Percentiles rank a stretch among this genome's conserved stretches.
Conservation (phyloP, 2,329 filamentous ascomycete genomes). For the Ophiostoma perfectum region DNA sequence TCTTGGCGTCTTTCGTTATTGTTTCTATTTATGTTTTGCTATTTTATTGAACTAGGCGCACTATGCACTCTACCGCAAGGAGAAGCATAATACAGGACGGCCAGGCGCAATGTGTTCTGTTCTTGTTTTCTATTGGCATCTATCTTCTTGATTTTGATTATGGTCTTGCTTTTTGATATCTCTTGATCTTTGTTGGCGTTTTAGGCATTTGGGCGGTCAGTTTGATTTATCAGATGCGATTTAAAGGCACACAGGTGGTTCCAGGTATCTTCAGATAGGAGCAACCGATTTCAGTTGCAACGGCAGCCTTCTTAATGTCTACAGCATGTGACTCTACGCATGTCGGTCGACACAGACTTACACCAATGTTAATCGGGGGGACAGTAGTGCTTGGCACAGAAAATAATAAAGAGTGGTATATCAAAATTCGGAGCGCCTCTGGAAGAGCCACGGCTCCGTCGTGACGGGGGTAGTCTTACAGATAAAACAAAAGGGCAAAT, state of each 20-base stretch:
- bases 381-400: too few species aligned
- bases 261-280: not conserved
- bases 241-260: not conserved
- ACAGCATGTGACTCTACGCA: too few species aligned
- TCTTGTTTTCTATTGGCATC: too few species aligned
- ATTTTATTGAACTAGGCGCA: not conserved
- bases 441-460: not conserved
- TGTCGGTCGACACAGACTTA: too few species aligned
- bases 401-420: not conserved
- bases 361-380: not conserved
- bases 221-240: not conserved
- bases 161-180: not conserved
- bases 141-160: not conserved
- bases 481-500: not conserved
- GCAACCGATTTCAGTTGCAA: not conserved
- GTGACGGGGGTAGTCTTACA: not conserved
- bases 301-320: not conserved
- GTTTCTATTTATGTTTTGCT: not conserved
- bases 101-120: too few species aligned
- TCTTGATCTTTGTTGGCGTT: not conserved
- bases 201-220: not conserved
- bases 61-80: too few species aligned
- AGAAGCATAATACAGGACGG: too few species aligned
- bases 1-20: not conserved
- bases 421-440: not conserved